Conservation (phyloP, 2,329 filamentous ascomycete genomes). For the Cladosporium sp. region DNA sequence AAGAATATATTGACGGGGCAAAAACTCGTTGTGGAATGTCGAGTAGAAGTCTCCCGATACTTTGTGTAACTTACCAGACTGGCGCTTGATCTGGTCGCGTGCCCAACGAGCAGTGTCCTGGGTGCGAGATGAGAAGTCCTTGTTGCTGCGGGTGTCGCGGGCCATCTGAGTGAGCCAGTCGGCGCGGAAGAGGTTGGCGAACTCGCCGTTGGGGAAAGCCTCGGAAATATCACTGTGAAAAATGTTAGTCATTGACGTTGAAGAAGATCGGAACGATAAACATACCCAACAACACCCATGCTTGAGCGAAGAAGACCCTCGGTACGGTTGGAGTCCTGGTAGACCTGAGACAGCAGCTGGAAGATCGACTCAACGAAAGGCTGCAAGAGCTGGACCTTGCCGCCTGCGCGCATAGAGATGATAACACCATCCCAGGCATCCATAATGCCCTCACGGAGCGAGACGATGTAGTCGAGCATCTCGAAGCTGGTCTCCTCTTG, state of each 20-base stretch:
- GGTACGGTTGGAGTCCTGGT: conserved; percentile 81
- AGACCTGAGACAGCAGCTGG: conserved; percentile 78
- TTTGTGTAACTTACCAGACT: conserved; percentile 48
- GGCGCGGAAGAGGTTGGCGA: conserved; percentile 79
- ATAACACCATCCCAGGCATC: conserved; percentile 98
- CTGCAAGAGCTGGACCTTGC: conserved; percentile 71
- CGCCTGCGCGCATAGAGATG: conserved; percentile 83
- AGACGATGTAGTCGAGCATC: conserved; percentile 95
- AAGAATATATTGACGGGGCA: background rate
- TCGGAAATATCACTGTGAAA: conserved; percentile 80
- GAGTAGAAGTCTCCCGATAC: background rate
- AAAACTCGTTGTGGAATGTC: background rate
- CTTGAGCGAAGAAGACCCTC: conserved; percentile 89
- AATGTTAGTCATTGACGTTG: conserved; percentile 41
- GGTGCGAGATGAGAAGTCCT: conserved; percentile 81
- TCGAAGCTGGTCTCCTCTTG: conserved; percentile 78
- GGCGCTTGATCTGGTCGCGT: conserved; percentile 94
- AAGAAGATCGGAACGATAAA: conserved; percentile 25
- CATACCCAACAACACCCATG: conserved; percentile 96
- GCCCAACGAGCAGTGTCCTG: conserved; percentile 96
- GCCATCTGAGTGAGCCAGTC: conserved; percentile 90
- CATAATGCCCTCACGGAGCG: conserved; percentile 95
- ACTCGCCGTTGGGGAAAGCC: conserved; percentile 87
- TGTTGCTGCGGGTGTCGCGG: conserved; percentile 86
- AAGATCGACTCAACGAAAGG: conserved; percentile 86